phyloP scores from a whole-genome alignment of 1,284 basidiomycete species.

The Tremellales sp. region DNA sequence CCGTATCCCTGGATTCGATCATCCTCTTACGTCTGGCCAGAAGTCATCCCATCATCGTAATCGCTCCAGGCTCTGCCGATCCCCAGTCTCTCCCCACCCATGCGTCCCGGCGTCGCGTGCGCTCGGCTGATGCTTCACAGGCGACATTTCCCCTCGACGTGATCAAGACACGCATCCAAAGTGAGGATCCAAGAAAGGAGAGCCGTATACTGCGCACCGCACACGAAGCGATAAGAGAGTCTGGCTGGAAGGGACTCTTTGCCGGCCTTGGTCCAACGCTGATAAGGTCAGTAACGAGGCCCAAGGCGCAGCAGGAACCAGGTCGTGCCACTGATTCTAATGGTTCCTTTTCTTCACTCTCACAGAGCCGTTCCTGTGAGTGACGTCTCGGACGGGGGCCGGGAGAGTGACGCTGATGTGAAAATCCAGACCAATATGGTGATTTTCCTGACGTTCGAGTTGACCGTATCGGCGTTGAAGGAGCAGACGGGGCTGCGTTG shows the following conservation, averaged over 20 bases:
- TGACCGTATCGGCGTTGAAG: too few relatives aligned
- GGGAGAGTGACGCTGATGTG: neutral
- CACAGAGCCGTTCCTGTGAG: slow-evolving; percentile 26
- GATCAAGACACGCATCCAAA: slow-evolving; percentile 79
- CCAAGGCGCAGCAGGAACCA: neutral
- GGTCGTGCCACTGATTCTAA: neutral
- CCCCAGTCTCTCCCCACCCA: too few relatives aligned
- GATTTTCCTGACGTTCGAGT: slow-evolving; percentile 48
- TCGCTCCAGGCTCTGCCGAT: too few relatives aligned
- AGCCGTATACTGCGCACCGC: too few relatives aligned
- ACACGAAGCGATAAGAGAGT: slow-evolving; percentile 59
- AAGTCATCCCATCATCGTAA: too few relatives aligned
- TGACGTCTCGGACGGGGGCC: neutral
- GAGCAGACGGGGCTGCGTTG: too few relatives aligned
- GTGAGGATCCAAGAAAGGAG: too few relatives aligned
- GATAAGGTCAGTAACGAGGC: slow-evolving; percentile 57
- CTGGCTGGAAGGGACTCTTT: slow-evolving; percentile 67
- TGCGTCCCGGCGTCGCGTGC: too few relatives aligned
- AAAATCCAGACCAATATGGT: slow-evolving; percentile 47
- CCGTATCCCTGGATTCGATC: too few relatives aligned
- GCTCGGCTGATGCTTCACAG: slow-evolving; percentile 18
- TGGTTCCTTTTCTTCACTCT: neutral
- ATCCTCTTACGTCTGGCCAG: too few relatives aligned
- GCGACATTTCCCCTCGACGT: slow-evolving; percentile 79
- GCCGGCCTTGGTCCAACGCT: slow-evolving; percentile 72